Percentiles rank a stretch among this genome's conserved stretches.
Conservation (phyloP, 2,329 filamentous ascomycete genomes). For the Pyricularia sp. region DNA sequence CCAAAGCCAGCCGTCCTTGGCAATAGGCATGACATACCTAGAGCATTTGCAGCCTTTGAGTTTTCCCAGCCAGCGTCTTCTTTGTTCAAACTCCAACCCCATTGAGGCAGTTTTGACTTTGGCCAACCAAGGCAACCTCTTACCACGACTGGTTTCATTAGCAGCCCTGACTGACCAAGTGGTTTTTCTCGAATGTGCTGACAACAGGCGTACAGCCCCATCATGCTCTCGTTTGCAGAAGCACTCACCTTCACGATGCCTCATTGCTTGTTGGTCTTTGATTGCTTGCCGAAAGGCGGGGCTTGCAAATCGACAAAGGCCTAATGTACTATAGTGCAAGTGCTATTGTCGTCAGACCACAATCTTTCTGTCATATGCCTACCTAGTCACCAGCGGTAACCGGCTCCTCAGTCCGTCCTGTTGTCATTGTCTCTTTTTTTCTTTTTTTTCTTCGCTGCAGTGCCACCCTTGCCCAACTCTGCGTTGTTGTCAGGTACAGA, state of each 20-base stretch:
- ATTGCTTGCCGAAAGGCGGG: neutral
- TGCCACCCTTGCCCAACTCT: neutral
- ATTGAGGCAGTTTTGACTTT: neutral
- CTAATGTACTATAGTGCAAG: neutral
- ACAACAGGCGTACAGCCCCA: neutral
- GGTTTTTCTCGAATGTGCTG: neutral
- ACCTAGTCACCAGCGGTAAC: too few relatives aligned
- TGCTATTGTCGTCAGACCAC: neutral
- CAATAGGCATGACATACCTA: neutral
- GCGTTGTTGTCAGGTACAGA: neutral
- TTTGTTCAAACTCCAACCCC: neutral
- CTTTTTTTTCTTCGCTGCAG: neutral
- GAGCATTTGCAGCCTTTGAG: too few relatives aligned
- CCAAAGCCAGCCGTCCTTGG: neutral
- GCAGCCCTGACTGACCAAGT: neutral
- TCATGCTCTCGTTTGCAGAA: neutral
- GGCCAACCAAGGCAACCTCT: neutral
- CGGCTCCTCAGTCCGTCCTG: too few relatives aligned
- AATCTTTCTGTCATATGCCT: neutral
- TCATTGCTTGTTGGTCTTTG: neutral
- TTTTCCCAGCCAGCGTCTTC: neutral
- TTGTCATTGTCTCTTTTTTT: neutral
- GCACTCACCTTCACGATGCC: neutral
- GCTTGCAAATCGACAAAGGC: neutral
- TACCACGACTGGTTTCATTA: neutral